Percentiles rank a stretch among this genome's conserved stretches.
Conservation (phyloP, 805 yeast species). For the Metschnikowia noctiluminum region DNA sequence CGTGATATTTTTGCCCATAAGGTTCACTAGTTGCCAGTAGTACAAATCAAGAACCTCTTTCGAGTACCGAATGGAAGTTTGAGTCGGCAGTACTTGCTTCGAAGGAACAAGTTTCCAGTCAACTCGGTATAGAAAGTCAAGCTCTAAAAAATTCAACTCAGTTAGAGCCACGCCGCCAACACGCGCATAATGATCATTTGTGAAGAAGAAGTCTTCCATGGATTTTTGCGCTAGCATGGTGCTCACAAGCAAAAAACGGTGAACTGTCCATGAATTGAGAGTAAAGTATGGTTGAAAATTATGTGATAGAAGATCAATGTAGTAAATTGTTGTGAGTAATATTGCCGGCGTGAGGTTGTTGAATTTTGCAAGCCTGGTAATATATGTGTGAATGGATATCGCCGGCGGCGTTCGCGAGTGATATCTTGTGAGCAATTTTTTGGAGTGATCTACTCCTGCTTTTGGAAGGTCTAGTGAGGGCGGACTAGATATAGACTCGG, state of each 20-base stretch:
- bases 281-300: conserved; percentile 75
- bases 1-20: conserved; percentile 36
- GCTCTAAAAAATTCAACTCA: conserved; percentile 82
- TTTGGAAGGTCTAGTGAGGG: conserved; percentile 15
- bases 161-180: conserved; percentile 89
- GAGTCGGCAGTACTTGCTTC: conserved; percentile 24
- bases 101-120: conserved; percentile 57
- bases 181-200: conserved; percentile 89
- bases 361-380: conserved; percentile 69
- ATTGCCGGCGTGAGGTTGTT: conserved; percentile 85
- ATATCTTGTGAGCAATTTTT: conserved; percentile 65
- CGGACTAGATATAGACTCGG: conserved; percentile 30
- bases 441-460: conserved; percentile 21
- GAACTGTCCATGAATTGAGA: conserved; percentile 88
- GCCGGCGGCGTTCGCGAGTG: conserved; percentile 92
- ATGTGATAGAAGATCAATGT: conserved; percentile 78
- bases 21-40: conserved; percentile 36
- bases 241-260: conserved; percentile 84
- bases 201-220: conserved; percentile 88
- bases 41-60: conserved; percentile 39
- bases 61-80: conserved; percentile 27
- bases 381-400: conserved; percentile 74
- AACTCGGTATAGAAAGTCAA: conserved; percentile 79
- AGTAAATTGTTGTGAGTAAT: conserved; percentile 77
- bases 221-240: conserved; percentile 90